Percentiles rank a stretch among this genome's conserved stretches.
Evolutionary conservation across 352 stramenopile genomes (phyloP).

Genomic region (Sclerospora graminicola): DNA sequence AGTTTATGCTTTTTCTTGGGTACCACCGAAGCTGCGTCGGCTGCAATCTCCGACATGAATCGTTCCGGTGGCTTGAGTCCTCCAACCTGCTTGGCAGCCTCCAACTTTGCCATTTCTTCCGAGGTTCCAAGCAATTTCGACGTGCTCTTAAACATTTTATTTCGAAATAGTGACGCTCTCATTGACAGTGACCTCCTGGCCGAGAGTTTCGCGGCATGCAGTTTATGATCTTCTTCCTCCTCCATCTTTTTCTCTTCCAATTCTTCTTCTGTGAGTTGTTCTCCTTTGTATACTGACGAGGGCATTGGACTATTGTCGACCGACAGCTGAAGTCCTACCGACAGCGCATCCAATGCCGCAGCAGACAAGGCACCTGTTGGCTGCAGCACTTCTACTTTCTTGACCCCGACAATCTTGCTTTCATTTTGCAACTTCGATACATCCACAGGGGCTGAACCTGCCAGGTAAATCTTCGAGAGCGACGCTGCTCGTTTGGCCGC

Average conservation of each 20-base stretch:
- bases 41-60: conserved; percentile 4
- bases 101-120: conserved; percentile 11
- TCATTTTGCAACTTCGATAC: conserved; percentile 69
- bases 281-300: background rate
- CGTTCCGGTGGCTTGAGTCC: background rate
- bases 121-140: conserved; percentile 17
- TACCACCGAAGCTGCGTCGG: conserved; percentile 15
- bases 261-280: conserved; percentile 61
- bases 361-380: conserved; percentile 64
- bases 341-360: conserved; percentile 68
- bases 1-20: conserved; percentile 79
- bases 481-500: conserved; percentile 54
- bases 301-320: conserved; percentile 47
- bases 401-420: conserved; percentile 64
- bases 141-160: conserved; percentile 65
- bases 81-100: conserved; percentile 5
- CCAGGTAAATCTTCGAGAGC: conserved; percentile 79
- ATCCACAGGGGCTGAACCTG: conserved; percentile 69
- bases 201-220: conserved; percentile 64
- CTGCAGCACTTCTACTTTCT: conserved; percentile 66
- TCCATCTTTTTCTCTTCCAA: conserved; percentile 84
- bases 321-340: conserved; percentile 59
- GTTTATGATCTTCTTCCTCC: conserved; percentile 78
- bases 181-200: conserved; percentile 49
- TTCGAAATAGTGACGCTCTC: conserved; percentile 61